Base-by-base conservation (phyloP, 257 asterid species). In the Hygrophila difformis region DNA sequence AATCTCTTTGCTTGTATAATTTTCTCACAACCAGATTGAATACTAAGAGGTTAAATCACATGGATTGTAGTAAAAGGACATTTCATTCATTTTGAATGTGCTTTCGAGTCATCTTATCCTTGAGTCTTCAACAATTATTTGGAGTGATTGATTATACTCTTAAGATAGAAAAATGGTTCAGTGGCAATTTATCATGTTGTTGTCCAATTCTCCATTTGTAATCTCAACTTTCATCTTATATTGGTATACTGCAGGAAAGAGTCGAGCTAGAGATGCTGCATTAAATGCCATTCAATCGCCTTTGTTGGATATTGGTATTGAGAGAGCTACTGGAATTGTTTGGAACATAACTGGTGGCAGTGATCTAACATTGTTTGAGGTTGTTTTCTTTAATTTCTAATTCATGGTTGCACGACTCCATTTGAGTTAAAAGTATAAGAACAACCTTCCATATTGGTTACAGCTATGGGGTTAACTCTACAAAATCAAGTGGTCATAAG, bases 341-440 rank as follows among this genome's bases (percentile, higher is more conserved):
- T 88, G 95, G 95, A 88, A 84, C 63, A 88, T 88, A 51, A 84
- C 97, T 39, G 97, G 97, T 28, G 97, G 97, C 51, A 78, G 61
- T 53, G 97, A 88, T 68, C 65, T 88, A 54, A 88, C 97, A 52
- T 69, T 88, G 71, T 79, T 76, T 67, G 95, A 88, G 94, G 97
- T 88, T 4, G 33, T 18, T 18, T 11, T 29, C 11, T 33, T 1
- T 12, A 2, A 29, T 35, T 44, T 12, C 6, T 44, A 38, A 29
- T 44, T 13, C 6, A 13, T 51, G 31, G 8, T 26, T 44, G 37
- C 35, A 39, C 52, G 13, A 13, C 26, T 12, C 24, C 47, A 36
- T 50, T 15, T 8, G 10, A 18, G 22, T 13, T 41, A 36, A 17
- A 26, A 26, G 31, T 26, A 5, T 26, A 5, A 26, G 1, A 26